Base-by-base conservation (phyloP, 768 basidiomycete genomes). In the Kwoniella dejecticola region DNA sequence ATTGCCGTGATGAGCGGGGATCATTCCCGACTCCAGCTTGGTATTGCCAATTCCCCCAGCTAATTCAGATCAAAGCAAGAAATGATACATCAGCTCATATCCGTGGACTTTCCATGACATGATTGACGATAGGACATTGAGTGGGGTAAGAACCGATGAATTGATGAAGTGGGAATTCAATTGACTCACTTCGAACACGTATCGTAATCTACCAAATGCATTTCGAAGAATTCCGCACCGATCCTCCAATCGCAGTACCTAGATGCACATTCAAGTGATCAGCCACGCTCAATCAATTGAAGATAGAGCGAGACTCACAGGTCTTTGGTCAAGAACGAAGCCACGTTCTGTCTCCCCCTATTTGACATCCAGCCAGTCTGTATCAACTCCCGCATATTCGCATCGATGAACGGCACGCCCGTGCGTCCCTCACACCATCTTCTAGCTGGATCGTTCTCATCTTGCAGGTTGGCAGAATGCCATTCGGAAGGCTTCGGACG, bases 101-200 rank as follows among this genome's bases (percentile, higher is more conserved):
- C n/a, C n/a, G n/a, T n/a, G n/a, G n/a, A n/a, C n/a, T n/a, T n/a
- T n/a, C n/a, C n/a, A n/a, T n/a, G n/a, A n/a, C n/a, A n/a, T n/a
- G n/a, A n/a, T n/a, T n/a, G n/a, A n/a, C n/a, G n/a, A n/a, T n/a
- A n/a, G n/a, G n/a, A n/a, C n/a, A n/a, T n/a, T n/a, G n/a, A n/a
- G n/a, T n/a, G n/a, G n/a, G n/a, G n/a, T n/a, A n/a, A 46, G 44
- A n/a, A 10, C 7, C 12, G 17, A 48, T 21, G 21, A 3, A 6
- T 7, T 17, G 5, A 30, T 36, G 23, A 52, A 52, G 49, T 27
- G 8, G 30, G 23, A 10, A 30, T 12, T 52, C 12, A 30, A 6
- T 12, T 12, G 12, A 70, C 73, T 70, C 64, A 75, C 71, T 84
- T 86, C 23, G 81, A 66, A 77, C 95, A 96, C 72, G 92, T 93